A percentile compares a stretch with the other conserved stretches of the same genome.
These are phyloP conservation scores for Neurospora sp. DNA, from an alignment of 495 filamentous ascomycete species.

Conservation along the genomic window DNA sequence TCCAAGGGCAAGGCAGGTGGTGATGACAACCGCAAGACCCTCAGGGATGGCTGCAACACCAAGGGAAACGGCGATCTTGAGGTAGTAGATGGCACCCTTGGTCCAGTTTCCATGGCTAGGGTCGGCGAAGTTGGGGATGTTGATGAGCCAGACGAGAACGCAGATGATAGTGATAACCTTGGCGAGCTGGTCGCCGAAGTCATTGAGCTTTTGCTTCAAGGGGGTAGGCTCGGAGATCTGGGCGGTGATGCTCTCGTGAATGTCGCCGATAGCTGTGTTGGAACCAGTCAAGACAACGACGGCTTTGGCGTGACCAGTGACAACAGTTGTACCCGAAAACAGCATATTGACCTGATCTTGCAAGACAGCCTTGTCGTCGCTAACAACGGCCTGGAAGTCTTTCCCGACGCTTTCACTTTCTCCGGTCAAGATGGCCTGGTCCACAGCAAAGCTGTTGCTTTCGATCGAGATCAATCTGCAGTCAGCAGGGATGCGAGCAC, in stretches of 20 bases:
- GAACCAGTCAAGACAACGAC: conserved; percentile 85
- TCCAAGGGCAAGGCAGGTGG: conserved; percentile 88
- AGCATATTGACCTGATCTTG: conserved; percentile 98
- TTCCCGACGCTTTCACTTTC: conserved; percentile 97
- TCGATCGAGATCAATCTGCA: conserved; percentile 84
- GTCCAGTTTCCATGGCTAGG: conserved; percentile 88
- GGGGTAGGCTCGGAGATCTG: conserved; percentile 98
- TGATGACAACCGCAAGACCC: conserved; percentile 94
- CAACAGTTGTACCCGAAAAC: conserved; percentile 96
- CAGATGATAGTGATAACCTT: conserved; percentile 99
- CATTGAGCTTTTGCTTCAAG: conserved; percentile 95
- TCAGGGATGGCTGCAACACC: conserved; percentile 97
- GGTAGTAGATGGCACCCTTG: conserved; percentile 98
- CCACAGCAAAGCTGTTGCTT: conserved; percentile 92
- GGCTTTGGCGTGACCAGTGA: conserved; percentile 87
- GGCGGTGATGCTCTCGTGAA: conserved; percentile 94
- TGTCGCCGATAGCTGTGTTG: conserved; percentile 93
- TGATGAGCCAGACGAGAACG: conserved; percentile 94
- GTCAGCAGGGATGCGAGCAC: conserved; percentile 94
- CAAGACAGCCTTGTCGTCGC: conserved; percentile 80
- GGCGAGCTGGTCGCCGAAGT: conserved; percentile 92
- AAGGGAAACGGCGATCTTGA: conserved; percentile 98
- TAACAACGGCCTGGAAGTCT: conserved; percentile 51
- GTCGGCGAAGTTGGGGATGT: conserved; percentile 93
- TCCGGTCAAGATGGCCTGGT: conserved; percentile 95